Percentiles rank a stretch among this genome's conserved stretches.
Evolutionary conservation across 129 eudicot genomes (phyloP).

Genomic region (Lactuca sativa): DNA sequence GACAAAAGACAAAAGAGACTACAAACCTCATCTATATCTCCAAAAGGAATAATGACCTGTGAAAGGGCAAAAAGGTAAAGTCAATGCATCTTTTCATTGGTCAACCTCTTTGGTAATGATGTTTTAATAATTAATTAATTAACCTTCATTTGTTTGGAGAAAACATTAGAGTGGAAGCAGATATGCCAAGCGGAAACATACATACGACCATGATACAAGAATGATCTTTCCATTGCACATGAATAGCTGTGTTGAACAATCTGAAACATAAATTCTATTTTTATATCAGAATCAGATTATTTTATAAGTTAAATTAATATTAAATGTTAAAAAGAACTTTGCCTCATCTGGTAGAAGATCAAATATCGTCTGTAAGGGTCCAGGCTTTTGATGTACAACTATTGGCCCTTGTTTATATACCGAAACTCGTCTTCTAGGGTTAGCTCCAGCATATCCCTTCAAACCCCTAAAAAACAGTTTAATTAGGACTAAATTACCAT

Average conservation of each 20-base stretch:
- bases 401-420: slow-evolving; percentile 63
- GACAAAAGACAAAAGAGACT: not conserved
- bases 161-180: slow-evolving; percentile 94
- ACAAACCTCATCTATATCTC: slow-evolving; percentile 95
- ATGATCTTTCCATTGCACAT: slow-evolving; percentile 98
- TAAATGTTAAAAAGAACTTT: slow-evolving; percentile 23
- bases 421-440: slow-evolving; percentile 54
- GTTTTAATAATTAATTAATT: not conserved
- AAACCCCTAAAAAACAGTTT: slow-evolving; percentile 47
- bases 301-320: not conserved
- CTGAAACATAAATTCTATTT: slow-evolving; percentile 41
- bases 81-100: not conserved
- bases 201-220: slow-evolving; percentile 96
- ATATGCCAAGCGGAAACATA: slow-evolving; percentile 92
- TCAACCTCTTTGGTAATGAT: not conserved
- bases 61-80: slow-evolving; percentile 19
- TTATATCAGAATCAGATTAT: slow-evolving; percentile 12
- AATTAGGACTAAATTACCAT: not conserved
- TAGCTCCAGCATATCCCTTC: slow-evolving; percentile 78
- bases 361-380: slow-evolving; percentile 90
- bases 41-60: slow-evolving; percentile 89
- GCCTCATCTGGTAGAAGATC: slow-evolving; percentile 91
- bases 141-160: slow-evolving; percentile 96
- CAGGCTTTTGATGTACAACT: slow-evolving; percentile 91
- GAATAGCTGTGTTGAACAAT: slow-evolving; percentile 91